Evolutionary conservation across 2,329 filamentous ascomycete species (phyloP).

Genomic region (Neonectria punicea): DNA sequence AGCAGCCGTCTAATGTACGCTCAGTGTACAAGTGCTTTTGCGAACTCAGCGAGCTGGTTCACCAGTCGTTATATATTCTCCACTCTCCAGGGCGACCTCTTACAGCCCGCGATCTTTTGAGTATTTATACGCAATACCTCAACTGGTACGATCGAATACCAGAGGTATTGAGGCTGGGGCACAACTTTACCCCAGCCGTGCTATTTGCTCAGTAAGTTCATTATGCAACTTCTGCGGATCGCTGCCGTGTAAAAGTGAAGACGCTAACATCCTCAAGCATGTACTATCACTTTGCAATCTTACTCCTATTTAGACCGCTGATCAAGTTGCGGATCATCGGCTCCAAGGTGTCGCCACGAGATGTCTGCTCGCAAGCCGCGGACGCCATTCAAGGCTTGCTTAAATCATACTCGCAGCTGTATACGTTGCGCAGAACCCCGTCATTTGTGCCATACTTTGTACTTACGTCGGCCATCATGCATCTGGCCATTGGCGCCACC

Average conservation of each 20-base stretch:
- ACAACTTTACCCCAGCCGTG: constrained; percentile 78
- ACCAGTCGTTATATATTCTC: constrained; percentile 76
- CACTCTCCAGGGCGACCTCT: constrained; percentile 75
- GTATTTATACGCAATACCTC: constrained; percentile 74
- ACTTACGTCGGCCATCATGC: constrained; percentile 70
- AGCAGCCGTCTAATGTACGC: constrained; percentile 74
- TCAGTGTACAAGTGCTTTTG: constrained; percentile 76
- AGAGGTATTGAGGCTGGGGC: constrained; percentile 69
- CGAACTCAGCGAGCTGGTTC: constrained; percentile 78
- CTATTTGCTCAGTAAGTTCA: constrained; percentile 75
- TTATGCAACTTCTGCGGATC: not conserved
- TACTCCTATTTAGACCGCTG: constrained; percentile 79
- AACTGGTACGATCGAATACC: constrained; percentile 78
- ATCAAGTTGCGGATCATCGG: constrained; percentile 73
- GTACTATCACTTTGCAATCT: constrained; percentile 77
- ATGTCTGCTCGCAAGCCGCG: constrained; percentile 72
- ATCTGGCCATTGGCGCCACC: constrained; percentile 63
- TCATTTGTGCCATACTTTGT: constrained; percentile 72
- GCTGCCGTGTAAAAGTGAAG: not conserved
- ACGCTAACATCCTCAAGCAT: constrained; percentile 57
- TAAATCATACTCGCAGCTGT: constrained; percentile 67
- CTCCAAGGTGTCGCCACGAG: constrained; percentile 70
- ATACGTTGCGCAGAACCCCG: constrained; percentile 67
- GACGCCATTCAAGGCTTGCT: constrained; percentile 68
- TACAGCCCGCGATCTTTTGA: constrained; percentile 70